Conservation (phyloP, 2,329 filamentous ascomycete genomes). For the Fusarium compactum region DNA sequence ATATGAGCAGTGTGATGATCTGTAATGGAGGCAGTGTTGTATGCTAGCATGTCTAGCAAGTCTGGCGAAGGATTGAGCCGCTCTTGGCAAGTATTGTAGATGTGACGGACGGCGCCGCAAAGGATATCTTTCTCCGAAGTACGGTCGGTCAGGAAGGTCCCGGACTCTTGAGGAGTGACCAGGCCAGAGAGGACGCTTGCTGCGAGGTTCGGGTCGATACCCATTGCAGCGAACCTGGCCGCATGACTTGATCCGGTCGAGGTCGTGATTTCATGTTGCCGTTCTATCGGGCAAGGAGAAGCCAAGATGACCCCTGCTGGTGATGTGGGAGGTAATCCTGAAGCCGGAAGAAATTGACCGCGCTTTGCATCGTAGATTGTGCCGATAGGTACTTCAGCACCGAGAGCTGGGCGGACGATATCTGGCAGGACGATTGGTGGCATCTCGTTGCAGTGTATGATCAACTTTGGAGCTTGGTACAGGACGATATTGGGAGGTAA, state of each 20-base stretch:
- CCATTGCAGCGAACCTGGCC: background rate
- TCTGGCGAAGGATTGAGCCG: background rate
- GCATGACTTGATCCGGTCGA: background rate
- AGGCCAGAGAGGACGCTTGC: constrained; percentile 22
- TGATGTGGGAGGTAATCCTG: background rate
- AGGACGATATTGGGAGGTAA: background rate
- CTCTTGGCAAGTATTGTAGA: constrained; percentile 7
- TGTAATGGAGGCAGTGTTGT: accelerated
- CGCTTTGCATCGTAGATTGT: constrained; percentile 32
- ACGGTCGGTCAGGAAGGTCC: constrained; percentile 14
- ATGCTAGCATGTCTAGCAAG: accelerated
- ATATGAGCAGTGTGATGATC: constrained; percentile 18
- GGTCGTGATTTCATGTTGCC: background rate
- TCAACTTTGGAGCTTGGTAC: accelerated
- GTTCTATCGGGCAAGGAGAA: background rate
- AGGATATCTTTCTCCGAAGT: accelerated
- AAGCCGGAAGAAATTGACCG: constrained; percentile 22
- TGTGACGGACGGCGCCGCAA: background rate
- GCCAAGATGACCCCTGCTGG: background rate
- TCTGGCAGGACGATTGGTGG: background rate
- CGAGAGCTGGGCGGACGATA: constrained; percentile 4
- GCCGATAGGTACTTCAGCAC: constrained; percentile 19
- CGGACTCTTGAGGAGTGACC: constrained; percentile 12
- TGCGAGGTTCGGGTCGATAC: constrained; percentile 6
- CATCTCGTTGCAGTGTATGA: background rate